These are phyloP conservation scores for Alternaria dauci DNA, from an alignment of 2,329 filamentous ascomycete genomes.

Conservation along the genomic window DNA sequence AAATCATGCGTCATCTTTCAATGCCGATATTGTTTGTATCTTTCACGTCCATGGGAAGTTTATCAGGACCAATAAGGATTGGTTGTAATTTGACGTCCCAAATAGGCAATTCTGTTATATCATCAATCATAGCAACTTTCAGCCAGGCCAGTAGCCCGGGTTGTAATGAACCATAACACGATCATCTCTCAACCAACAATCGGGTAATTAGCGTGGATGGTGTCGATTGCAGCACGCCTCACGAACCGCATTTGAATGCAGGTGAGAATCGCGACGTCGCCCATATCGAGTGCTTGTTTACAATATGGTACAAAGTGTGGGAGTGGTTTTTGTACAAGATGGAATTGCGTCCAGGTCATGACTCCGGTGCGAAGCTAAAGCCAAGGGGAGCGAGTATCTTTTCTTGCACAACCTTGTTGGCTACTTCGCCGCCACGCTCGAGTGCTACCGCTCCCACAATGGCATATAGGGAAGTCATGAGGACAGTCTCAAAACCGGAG, in stretches of 20 bases:
- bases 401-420: conserved; percentile 77
- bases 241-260: background rate
- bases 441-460: conserved; percentile 90
- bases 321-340: conserved; percentile 17
- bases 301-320: conserved; percentile 19
- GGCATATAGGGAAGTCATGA: conserved; percentile 81
- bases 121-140: background rate
- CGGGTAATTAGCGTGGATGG: background rate
- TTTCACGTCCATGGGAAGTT: background rate
- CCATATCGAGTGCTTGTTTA: conserved; percentile 18
- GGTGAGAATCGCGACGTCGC: background rate
- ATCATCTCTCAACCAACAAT: background rate
- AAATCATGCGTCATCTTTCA: background rate
- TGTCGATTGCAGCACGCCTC: background rate
- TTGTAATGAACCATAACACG: background rate
- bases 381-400: conserved; percentile 69
- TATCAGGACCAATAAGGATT: background rate
- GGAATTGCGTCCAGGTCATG: conserved; percentile 14
- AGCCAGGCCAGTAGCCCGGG: background rate
- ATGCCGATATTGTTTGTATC: background rate
- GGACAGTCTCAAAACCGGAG: conserved; percentile 78
- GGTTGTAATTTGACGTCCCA: background rate
- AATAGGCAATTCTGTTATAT: background rate
- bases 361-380: conserved; percentile 38
- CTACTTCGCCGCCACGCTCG: conserved; percentile 81